These are phyloP conservation scores for Aegilops bicornis DNA, from an alignment of 176 grass and related monocot species.

Conservation along the genomic window DNA sequence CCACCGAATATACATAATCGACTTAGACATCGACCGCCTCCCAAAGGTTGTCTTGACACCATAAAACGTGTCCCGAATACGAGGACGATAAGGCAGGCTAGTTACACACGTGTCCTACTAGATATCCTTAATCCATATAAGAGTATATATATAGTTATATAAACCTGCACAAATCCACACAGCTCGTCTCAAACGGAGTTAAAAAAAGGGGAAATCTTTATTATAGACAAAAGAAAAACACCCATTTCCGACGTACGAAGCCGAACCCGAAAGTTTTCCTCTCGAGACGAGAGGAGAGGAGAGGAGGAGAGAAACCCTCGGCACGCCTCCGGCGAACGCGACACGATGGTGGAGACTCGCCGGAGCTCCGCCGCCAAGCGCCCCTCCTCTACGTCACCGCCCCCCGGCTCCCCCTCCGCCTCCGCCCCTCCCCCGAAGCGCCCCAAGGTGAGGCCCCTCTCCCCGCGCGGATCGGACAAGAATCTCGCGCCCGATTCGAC, in stretches of 20 bases:
- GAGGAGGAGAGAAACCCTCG: conserved; percentile 34
- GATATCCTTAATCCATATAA: neutral
- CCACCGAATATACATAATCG: too few relatives aligned
- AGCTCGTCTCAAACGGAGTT: neutral
- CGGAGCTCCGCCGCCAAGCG: conserved; percentile 80
- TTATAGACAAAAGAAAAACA: neutral
- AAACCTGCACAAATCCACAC: neutral
- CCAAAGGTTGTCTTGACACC: neutral
- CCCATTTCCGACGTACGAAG: neutral
- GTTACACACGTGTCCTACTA: neutral
- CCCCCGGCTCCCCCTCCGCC: conserved; percentile 44
- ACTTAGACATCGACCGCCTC: neutral
- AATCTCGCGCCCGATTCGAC: conserved; percentile 30
- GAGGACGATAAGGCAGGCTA: neutral
- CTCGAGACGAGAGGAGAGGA: neutral
- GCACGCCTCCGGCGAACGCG: conserved; percentile 13
- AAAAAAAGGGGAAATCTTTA: neutral
- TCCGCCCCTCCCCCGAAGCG: conserved; percentile 66
- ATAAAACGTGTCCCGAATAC: neutral
- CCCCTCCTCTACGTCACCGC: conserved; percentile 3
- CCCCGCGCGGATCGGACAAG: conserved; percentile 2
- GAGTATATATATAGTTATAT: too few relatives aligned
- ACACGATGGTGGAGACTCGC: conserved; percentile 93
- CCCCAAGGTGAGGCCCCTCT: conserved; percentile 64
- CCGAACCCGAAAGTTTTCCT: conserved; percentile 8